phyloP scores from a whole-genome alignment of 1,139 yeast species.

The Petasospora rhodanensis region DNA sequence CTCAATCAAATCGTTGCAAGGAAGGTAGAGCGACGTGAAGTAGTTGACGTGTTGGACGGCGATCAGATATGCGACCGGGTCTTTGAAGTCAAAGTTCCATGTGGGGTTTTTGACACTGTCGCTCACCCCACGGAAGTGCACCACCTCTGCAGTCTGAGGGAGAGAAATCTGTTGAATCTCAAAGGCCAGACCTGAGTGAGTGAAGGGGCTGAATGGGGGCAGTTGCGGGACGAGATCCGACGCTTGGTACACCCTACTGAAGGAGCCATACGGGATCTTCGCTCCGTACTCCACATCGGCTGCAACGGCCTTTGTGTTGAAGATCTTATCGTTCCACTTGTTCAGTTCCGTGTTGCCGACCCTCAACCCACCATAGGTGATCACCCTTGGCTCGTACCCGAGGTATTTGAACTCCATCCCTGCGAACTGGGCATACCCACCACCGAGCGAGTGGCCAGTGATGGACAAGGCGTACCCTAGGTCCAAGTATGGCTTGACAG shows the following conservation, averaged over 20 bases:
- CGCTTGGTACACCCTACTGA: conserved; percentile 49
- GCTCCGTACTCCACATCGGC: conserved; percentile 31
- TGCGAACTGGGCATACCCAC: conserved; percentile 56
- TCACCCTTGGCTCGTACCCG: conserved; percentile 49
- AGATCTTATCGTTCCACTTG: conserved; percentile 47
- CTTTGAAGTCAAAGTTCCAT: too few relatives aligned
- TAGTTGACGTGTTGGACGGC: conserved; percentile 18
- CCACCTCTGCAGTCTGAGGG: conserved; percentile 41
- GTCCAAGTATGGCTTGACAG: conserved; percentile 32
- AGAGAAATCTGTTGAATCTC: conserved; percentile 38
- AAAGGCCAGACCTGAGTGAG: conserved; percentile 49
- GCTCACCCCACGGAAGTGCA: conserved; percentile 30
- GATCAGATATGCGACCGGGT: too few relatives aligned
- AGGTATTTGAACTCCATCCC: conserved; percentile 53
- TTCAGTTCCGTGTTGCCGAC: conserved; percentile 52
- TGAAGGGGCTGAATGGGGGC: conserved; percentile 45
- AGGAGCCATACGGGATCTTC: conserved; percentile 25
- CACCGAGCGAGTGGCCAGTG: too few relatives aligned
- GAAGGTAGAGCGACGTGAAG: too few relatives aligned
- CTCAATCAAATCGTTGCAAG: too few relatives aligned
- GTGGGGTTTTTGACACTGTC: too few relatives aligned
- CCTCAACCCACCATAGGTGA: conserved; percentile 59
- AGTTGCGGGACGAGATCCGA: conserved; percentile 55
- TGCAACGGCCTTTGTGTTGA: conserved; percentile 32
- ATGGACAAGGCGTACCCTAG: conserved; percentile 59